These are phyloP conservation scores for Fraxinus dipetala DNA, from an alignment of 305 asterid genomes.

Conservation along the genomic window DNA sequence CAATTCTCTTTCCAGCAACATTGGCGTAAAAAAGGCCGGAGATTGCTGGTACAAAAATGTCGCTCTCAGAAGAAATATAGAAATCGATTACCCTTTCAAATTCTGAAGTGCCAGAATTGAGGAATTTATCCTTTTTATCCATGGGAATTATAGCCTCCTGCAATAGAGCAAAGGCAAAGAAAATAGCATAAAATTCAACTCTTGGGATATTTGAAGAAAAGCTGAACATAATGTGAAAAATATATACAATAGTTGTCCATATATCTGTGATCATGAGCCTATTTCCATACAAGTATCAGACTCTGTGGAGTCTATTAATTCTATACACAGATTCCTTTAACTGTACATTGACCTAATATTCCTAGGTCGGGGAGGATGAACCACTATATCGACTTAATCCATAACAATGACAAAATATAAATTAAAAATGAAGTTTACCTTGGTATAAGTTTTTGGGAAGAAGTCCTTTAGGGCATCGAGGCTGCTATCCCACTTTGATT, in stretches of 20 bases:
- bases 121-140: conserved; percentile 53
- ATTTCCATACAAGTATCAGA: background rate
- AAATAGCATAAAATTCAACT: background rate
- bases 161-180: conserved; percentile 4
- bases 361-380: background rate
- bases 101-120: conserved; percentile 43
- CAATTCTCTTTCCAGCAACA: conserved; percentile 89
- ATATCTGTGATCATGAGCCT: background rate
- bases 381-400: background rate
- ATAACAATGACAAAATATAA: background rate
- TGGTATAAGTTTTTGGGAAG: conserved; percentile 86
- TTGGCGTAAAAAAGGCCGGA: conserved; percentile 92
- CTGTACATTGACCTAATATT: background rate
- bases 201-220: background rate
- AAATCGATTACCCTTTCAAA: conserved; percentile 73
- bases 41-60: conserved; percentile 90
- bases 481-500: conserved; percentile 88
- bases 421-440: conserved; percentile 41
- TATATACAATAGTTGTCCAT: background rate
- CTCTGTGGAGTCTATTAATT: background rate
- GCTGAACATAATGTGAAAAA: background rate
- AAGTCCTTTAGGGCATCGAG: conserved; percentile 73
- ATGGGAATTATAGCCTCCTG: conserved; percentile 59
- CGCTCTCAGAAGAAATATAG: conserved; percentile 80
- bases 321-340: background rate